These are phyloP conservation scores for Serendipita sp. DNA, from an alignment of 768 basidiomycete genomes.

Conservation along the genomic window DNA sequence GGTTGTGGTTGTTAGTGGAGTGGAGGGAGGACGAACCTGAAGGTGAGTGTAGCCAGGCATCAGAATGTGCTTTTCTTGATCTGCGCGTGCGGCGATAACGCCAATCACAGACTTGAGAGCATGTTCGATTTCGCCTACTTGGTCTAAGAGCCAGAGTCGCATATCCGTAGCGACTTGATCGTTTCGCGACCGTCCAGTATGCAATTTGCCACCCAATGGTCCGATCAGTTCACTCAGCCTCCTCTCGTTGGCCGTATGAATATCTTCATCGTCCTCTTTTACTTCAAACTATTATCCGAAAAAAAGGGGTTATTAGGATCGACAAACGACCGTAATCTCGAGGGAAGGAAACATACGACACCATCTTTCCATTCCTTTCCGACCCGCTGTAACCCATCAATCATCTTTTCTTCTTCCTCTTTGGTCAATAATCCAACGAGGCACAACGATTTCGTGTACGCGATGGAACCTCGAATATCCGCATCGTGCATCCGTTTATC, in stretches of 20 bases:
- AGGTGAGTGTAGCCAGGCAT: constrained; percentile 97
- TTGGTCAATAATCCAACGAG: constrained; percentile 64
- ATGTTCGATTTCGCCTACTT: constrained; percentile 48
- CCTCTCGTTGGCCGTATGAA: constrained; percentile 96
- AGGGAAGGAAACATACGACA: constrained; percentile 28
- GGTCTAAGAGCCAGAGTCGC: constrained; percentile 83
- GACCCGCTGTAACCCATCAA: constrained; percentile 57
- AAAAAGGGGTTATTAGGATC: background rate
- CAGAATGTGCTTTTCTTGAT: constrained; percentile 78
- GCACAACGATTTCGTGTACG: constrained; percentile 77
- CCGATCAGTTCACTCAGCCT: constrained; percentile 88
- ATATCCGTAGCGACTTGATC: constrained; percentile 98
- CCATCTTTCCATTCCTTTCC: constrained; percentile 74
- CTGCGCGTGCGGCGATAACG: constrained; percentile 83
- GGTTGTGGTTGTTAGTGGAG: background rate
- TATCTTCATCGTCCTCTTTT: constrained; percentile 88
- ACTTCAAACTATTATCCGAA: constrained; percentile 43
- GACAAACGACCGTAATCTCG: background rate
- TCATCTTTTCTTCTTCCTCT: constrained; percentile 57
- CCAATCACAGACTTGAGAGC: constrained; percentile 62
- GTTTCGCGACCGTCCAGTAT: constrained; percentile 92
- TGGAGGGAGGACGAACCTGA: constrained; percentile 38
- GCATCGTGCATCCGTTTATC: constrained; percentile 87
- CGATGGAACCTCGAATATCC: constrained; percentile 88
- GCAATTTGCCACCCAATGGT: constrained; percentile 81